Conservation (phyloP, 2,329 filamentous ascomycete species). For the Coccinonectria pachysandricola region DNA sequence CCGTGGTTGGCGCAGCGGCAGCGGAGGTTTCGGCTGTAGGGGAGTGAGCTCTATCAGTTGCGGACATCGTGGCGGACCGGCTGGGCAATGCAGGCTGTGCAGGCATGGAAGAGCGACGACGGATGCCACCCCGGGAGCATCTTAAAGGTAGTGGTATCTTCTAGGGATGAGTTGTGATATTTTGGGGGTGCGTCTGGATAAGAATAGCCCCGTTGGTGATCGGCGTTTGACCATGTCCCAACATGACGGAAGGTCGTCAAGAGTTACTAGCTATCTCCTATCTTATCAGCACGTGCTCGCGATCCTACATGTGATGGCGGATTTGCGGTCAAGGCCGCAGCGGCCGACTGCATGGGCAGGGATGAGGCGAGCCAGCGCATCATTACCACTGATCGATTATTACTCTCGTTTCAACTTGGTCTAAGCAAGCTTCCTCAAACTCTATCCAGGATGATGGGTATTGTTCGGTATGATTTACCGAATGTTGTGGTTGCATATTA, state of each 20-base stretch:
- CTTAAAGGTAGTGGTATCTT: constrained; percentile 6
- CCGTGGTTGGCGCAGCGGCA: constrained; percentile 2
- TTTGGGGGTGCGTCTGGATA: constrained; percentile 2
- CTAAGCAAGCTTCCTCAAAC: no score
- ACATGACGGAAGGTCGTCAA: constrained; percentile 14
- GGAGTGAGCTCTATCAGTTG: constrained; percentile 15
- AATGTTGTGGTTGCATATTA: no score
- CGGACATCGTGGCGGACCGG: constrained; percentile 12
- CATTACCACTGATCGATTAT: no score
- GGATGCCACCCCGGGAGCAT: constrained; percentile 12
- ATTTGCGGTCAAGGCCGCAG: no score
- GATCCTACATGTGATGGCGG: no score
- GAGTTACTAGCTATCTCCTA: constrained; percentile 10
- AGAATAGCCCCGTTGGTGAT: constrained; percentile 6
- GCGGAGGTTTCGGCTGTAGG: constrained; percentile 5
- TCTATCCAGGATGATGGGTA: no score
- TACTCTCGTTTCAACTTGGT: no score
- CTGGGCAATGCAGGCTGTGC: constrained; percentile 2
- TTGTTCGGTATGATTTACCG: no score
- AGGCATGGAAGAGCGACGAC: constrained; percentile 9
- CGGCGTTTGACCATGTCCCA: constrained; percentile 2
- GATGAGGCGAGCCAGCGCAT: no score
- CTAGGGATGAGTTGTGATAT: constrained; percentile 2
- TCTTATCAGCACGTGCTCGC: constrained; percentile 25
- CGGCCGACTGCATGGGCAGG: no score